phyloP scores from a whole-genome alignment of 192 early-diverging fungal species.

The Phlyctochytrium arcticum region DNA sequence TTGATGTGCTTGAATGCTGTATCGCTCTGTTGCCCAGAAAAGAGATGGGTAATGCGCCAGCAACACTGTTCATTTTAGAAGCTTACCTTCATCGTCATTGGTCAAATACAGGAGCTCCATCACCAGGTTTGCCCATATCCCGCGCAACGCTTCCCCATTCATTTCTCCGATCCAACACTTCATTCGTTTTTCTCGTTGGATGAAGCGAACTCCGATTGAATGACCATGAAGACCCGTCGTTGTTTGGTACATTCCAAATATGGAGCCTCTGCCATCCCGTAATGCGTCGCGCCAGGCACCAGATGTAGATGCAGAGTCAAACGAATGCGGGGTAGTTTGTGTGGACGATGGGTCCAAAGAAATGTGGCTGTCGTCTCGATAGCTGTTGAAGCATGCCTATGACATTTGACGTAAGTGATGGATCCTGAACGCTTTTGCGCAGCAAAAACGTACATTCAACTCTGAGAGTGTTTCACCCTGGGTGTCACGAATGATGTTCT shows the following conservation, averaged over 20 bases:
- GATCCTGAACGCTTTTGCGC: too few relatives aligned
- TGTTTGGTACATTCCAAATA: conserved; percentile 11
- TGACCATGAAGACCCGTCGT: not conserved
- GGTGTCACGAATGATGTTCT: conserved; percentile 4
- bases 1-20: conserved; percentile 48
- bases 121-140: conserved; percentile 47
- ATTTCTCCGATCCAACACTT: conserved; percentile 4
- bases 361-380: conserved; percentile 4
- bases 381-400: not conserved
- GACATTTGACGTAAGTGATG: too few relatives aligned
- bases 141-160: conserved; percentile 29
- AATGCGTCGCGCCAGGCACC: conserved; percentile 16
- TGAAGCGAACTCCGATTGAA: conserved; percentile 9
- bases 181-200: conserved; percentile 11
- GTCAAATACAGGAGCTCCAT: conserved; percentile 44
- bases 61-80: not conserved
- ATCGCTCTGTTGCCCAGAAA: conserved; percentile 32
- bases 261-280: not conserved
- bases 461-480: conserved; percentile 12
- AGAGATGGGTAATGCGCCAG: not conserved
- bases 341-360: conserved; percentile 21
- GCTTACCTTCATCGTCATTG: conserved; percentile 48
- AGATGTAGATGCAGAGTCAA: conserved; percentile 7
- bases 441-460: conserved; percentile 9
- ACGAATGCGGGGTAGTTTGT: not conserved